Evolutionary conservation across 208 protist genomes (phyloP), one percentile per base, ranked within the genome.

Genomic region (Leishmania gerbilli): DNA sequence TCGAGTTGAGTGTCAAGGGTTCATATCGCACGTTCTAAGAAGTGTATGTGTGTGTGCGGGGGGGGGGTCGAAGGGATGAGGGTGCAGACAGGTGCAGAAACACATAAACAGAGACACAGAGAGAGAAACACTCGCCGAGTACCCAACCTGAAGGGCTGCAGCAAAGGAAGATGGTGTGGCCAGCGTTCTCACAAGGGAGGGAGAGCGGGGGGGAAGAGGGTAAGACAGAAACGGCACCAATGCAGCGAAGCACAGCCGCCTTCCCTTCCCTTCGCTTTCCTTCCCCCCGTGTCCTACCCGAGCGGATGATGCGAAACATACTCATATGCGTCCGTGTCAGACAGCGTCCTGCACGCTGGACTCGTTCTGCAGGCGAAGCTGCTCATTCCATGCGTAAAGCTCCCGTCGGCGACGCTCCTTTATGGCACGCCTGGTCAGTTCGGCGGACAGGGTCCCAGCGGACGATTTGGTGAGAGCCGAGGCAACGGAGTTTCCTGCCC

Each of bases 321-420:
- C 56, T 19, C 53, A n/a, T 24, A 6, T 24, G n/a, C 24, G 17
- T 15, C 6, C 3, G 42, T 34, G 40, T 85, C 67, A 94, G 40
- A 94, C 91, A 27, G 89, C 92, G 69, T 94, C 82, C 71, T 85
- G 82, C 11, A 79, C 88, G 40, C 62, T 65, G 21, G 71, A 75
- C 76, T 91, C 86, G 37, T 89, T 84, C 79, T 88, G 71, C 40
- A 79, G 49, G 1, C 87, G 80, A 79, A 93, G 75, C 62, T 87
- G 58, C 64, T 89, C 87, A 76, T 97, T 97, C 92, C 93, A 97
- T 40, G 91, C 93, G 79, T 97, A 97, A 24, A 97, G 71, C 79
- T 97, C 91, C 19, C 91, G 87, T 27, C 93, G 81, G 4, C 90
- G 87, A 58, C 86, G 90, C 37, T 92, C 91, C 74, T 86, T 93